These are phyloP conservation scores for Phaeomoniella chlamydospora DNA, from an alignment of 2,329 filamentous ascomycete genomes.

Conservation along the genomic window DNA sequence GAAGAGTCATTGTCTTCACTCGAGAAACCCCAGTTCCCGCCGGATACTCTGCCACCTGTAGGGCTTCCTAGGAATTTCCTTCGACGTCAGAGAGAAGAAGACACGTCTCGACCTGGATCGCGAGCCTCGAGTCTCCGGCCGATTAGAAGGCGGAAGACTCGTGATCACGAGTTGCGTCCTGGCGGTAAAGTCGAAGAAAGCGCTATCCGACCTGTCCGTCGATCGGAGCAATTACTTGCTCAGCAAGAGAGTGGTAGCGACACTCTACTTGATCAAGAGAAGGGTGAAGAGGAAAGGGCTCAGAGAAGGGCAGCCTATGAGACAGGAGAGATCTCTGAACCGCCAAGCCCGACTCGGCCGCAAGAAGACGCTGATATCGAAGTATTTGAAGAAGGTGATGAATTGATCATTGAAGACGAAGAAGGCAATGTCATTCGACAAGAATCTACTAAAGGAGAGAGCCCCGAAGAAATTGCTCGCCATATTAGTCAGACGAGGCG, in stretches of 20 bases:
- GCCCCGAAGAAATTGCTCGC: constrained; percentile 45
- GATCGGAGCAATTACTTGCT: constrained; percentile 16
- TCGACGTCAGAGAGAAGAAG: constrained; percentile 60
- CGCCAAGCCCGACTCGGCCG: constrained; percentile 6
- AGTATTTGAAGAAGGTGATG: constrained; percentile 64
- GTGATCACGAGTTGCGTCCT: constrained; percentile 57
- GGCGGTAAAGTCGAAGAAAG: constrained; percentile 84
- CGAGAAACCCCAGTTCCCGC: constrained; percentile 46
- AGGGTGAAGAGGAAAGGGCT: constrained; percentile 10
- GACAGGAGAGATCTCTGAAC: neutral
- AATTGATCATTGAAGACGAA: constrained; percentile 70
- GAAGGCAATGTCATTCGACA: constrained; percentile 75
- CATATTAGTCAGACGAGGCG: constrained; percentile 37
- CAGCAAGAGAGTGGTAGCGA: constrained; percentile 10
- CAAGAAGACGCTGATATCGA: constrained; percentile 36
- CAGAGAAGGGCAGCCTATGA: constrained; percentile 1
- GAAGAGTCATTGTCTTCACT: constrained; percentile 43
- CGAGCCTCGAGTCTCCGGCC: constrained; percentile 37
- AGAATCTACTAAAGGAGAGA: constrained; percentile 31
- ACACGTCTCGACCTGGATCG: constrained; percentile 36
- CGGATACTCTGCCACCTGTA: constrained; percentile 57
- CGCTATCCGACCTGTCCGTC: constrained; percentile 59
- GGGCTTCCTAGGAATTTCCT: constrained; percentile 64
- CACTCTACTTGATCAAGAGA: constrained; percentile 10
- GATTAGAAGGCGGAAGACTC: constrained; percentile 45